phyloP scores from a whole-genome alignment of 2,329 filamentous ascomycete species.

The Penicillium sclerotiorum region DNA sequence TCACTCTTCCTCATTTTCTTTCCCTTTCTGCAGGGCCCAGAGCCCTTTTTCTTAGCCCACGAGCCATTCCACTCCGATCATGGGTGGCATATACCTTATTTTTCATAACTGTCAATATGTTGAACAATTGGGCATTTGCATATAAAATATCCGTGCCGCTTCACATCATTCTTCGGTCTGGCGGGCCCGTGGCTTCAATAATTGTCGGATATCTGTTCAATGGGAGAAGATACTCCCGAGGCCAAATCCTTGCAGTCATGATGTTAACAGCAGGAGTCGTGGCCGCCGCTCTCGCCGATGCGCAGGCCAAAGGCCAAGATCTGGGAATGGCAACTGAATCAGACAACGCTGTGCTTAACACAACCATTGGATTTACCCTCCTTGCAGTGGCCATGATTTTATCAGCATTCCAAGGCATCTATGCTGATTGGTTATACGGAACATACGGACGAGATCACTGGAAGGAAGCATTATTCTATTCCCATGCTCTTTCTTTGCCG shows the following conservation, averaged over 20 bases:
- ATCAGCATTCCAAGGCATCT: slow-evolving; percentile 91
- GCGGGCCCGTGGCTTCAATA: slow-evolving; percentile 95
- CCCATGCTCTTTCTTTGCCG: slow-evolving; percentile 57
- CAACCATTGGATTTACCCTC: slow-evolving; percentile 70
- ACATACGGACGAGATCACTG: slow-evolving; percentile 80
- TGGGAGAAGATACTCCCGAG: slow-evolving; percentile 72
- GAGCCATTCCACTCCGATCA: slow-evolving; percentile 77
- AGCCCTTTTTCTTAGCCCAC: slow-evolving; percentile 73
- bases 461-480: slow-evolving; percentile 97
- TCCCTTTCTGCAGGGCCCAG: slow-evolving; percentile 61
- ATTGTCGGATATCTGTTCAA: slow-evolving; percentile 83
- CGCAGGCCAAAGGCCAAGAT: slow-evolving; percentile 69
- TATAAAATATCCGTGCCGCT: slow-evolving; percentile 96
- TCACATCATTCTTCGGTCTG: slow-evolving; percentile 94
- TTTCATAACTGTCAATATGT: slow-evolving; percentile 89
- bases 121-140: slow-evolving; percentile 97
- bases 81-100: slow-evolving; percentile 88
- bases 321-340: slow-evolving; percentile 43
- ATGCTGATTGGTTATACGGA: slow-evolving; percentile 87
- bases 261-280: slow-evolving; percentile 85
- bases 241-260: slow-evolving; percentile 79
- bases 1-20: slow-evolving; percentile 75
- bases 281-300: slow-evolving; percentile 86
- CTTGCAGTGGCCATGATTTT: slow-evolving; percentile 86
- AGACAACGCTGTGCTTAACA: slow-evolving; percentile 35